These are phyloP conservation scores for Clarireedia monteithiana DNA, from an alignment of 2,329 filamentous ascomycete species.

Conservation along the genomic window DNA sequence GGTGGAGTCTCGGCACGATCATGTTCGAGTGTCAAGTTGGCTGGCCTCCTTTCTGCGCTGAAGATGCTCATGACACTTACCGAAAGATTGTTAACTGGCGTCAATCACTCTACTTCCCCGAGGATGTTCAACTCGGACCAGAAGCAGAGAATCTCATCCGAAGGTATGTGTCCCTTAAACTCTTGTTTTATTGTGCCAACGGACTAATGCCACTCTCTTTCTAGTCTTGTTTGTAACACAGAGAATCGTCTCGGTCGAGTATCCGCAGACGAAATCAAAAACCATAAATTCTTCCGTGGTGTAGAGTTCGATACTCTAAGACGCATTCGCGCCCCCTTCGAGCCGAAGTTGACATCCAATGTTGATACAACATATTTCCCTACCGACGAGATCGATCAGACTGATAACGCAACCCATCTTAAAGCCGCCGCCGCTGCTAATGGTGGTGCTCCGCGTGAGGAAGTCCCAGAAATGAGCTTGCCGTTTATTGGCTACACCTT, in stretches of 20 bases:
- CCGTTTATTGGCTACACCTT: slow-evolving; percentile 97
- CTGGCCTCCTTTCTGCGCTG: slow-evolving; percentile 98
- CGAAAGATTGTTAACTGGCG: slow-evolving; percentile 99
- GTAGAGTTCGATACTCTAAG: slow-evolving; percentile 92
- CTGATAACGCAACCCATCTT: slow-evolving; percentile 81
- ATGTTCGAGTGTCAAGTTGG: slow-evolving; percentile 99
- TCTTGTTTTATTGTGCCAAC: not conserved
- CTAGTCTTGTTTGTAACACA: slow-evolving; percentile 84
- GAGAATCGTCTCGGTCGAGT: slow-evolving; percentile 84
- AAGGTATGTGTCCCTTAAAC: slow-evolving; percentile 50
- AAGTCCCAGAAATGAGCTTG: slow-evolving; percentile 88
- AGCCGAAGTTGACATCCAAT: slow-evolving; percentile 86
- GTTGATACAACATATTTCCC: slow-evolving; percentile 98
- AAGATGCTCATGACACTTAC: slow-evolving; percentile 96
- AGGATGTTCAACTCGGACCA: slow-evolving; percentile 79
- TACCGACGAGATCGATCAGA: slow-evolving; percentile 96
- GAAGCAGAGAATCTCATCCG: slow-evolving; percentile 90
- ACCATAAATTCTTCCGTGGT: slow-evolving; percentile 90
- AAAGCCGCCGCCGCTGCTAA: slow-evolving; percentile 65
- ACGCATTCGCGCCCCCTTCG: slow-evolving; percentile 89
- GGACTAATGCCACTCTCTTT: slow-evolving; percentile 23
- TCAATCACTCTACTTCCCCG: slow-evolving; percentile 90
- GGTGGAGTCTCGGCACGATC: slow-evolving; percentile 98
- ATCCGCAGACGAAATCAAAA: slow-evolving; percentile 87
- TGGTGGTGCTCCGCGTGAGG: slow-evolving; percentile 47